Conservation (phyloP, 805 yeast genomes). For the Hagleromyces aurorensis region DNA sequence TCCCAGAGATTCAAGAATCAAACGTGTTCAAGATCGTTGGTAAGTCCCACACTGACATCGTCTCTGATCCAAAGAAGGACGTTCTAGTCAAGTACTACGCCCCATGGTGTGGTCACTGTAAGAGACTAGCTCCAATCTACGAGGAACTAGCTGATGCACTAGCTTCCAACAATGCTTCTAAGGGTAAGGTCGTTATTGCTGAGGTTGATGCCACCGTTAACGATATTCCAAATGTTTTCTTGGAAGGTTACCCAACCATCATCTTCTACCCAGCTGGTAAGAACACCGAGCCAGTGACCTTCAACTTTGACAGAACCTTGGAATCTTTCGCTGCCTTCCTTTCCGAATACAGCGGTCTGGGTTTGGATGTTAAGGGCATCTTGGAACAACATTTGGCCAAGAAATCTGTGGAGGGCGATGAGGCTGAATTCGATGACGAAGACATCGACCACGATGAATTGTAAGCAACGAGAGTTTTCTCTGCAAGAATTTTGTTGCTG, state of each 20-base stretch:
- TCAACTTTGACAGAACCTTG: slow-evolving; percentile 64
- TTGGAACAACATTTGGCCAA: slow-evolving; percentile 15
- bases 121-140: slow-evolving; percentile 79
- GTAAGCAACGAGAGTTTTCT: too few species aligned
- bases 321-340: slow-evolving; percentile 66
- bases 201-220: slow-evolving; percentile 84
- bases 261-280: slow-evolving; percentile 84
- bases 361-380: slow-evolving; percentile 46
- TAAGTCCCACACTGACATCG: slow-evolving; percentile 65
- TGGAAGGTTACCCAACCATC: slow-evolving; percentile 89
- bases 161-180: slow-evolving; percentile 40
- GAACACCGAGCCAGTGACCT: slow-evolving; percentile 56
- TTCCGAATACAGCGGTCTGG: slow-evolving; percentile 55
- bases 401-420: slow-evolving; percentile 13
- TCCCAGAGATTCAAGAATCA: slow-evolving; percentile 76
- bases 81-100: slow-evolving; percentile 89
- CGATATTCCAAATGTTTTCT: slow-evolving; percentile 68
- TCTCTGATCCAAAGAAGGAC: slow-evolving; percentile 51
- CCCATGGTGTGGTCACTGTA: slow-evolving; percentile 98
- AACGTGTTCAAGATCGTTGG: slow-evolving; percentile 76
- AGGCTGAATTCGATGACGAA: slow-evolving; percentile 14
- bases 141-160: slow-evolving; percentile 76
- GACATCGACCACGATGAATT: slow-evolving; percentile 29
- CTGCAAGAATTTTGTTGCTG: too few species aligned
- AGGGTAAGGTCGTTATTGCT: slow-evolving; percentile 62